Base-by-base conservation (phyloP, 257 asterid genomes). In the Solanum sejunctum region DNA sequence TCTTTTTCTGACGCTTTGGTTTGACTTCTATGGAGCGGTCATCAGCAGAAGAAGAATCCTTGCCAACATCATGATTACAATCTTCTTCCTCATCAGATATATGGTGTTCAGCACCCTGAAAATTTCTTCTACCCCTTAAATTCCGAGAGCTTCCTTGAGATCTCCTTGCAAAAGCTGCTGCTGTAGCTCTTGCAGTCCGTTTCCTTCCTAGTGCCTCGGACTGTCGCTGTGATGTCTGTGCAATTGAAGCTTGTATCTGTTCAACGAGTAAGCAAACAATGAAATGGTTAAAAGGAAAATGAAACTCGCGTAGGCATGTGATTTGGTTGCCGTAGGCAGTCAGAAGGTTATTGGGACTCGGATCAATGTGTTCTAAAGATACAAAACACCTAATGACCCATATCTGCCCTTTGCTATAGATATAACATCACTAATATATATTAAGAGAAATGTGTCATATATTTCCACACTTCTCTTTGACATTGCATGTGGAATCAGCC, bases 201-300 rank as follows among this genome's bases (percentile, higher is more conserved):
- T 95, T 97, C 87, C 92, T 95, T 85, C 99, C 99, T 80, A 94
- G 88, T 89, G 98, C 99, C 91, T 96, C 98, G 32, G 97, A 86
- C 89, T 96, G 99, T 75, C 99, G 95, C 79, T 91, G 94, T 81
- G 91, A 89, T 66, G 98, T 97, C 91, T 93, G 95, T 67, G 98
- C 96, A 87, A 97, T 93, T 58, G 93, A 94, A 89, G 91, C 99
- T 92, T 97, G 99, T 88, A 97, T 94, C 99, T 95, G 93, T 84
- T 73, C 36, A 84, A 87, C 85, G 75, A 84, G 71, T 43, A 79
- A 49, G 82, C 81, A 66, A 64, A 66, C 32, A 41, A 10, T 47
- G 86, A 89, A 84, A 36, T 36, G 84, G 72, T 36, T 61, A 60
- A 63, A 52, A 56, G n/a, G n/a, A 78, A 87, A 81, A 47, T 16